Conservation (phyloP, 176 grass and related monocot species). For the Musa acuminata region DNA sequence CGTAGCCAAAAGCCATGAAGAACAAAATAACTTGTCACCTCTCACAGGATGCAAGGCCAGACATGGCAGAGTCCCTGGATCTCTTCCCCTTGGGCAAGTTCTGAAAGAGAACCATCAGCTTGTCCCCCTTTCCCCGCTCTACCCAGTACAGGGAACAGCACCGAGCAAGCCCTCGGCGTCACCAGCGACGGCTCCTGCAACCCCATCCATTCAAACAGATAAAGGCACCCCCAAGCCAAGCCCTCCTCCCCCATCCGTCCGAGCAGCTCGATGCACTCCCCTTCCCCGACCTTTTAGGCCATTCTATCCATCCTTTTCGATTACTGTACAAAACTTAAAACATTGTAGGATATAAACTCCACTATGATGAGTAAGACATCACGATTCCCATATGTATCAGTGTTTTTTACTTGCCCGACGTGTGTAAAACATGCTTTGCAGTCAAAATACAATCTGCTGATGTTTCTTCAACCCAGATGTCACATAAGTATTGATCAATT, state of each 20-base stretch:
- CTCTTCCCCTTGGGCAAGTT: slow-evolving; percentile 24
- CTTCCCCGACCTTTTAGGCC: slow-evolving; percentile 9
- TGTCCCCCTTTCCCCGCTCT: slow-evolving; percentile 24
- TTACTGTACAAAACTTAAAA: no score
- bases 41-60: slow-evolving; percentile 24
- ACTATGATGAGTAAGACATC: no score
- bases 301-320: no score
- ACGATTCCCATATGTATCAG: no score
- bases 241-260: slow-evolving; percentile 31
- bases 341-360: no score
- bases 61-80: slow-evolving; percentile 36
- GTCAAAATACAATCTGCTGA: no score
- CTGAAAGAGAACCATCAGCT: slow-evolving; percentile 29
- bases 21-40: slow-evolving; percentile 7
- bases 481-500: no score
- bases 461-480: no score
- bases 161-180: slow-evolving; percentile 15
- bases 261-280: slow-evolving; percentile 32
- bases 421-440: no score
- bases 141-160: slow-evolving; percentile 26
- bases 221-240: slow-evolving; percentile 22
- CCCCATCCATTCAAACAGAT: slow-evolving; percentile 37
- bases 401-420: no score
- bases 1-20: no score
- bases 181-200: slow-evolving; percentile 30